These are phyloP conservation scores for Candida nemodendra DNA, from an alignment of 805 yeast species.

Conservation along the genomic window DNA sequence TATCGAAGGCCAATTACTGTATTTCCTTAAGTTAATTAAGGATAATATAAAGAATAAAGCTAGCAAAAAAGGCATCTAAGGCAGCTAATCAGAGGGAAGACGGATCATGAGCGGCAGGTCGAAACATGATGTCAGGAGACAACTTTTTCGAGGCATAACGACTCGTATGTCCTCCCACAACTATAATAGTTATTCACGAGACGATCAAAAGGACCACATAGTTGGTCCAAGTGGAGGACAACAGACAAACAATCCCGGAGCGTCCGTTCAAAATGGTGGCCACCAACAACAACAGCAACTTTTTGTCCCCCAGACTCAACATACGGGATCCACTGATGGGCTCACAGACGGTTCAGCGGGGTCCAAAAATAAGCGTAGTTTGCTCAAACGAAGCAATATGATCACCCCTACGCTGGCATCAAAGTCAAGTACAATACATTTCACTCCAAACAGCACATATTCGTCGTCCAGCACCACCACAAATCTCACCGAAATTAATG, in stretches of 20 bases:
- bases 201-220: slow-evolving; percentile 18
- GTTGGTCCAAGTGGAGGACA: slow-evolving; percentile 2
- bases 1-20: too few relatives aligned
- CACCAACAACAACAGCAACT: slow-evolving; percentile 11
- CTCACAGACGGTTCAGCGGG: slow-evolving; percentile 1
- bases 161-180: slow-evolving; percentile 30
- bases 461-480: slow-evolving; percentile 21
- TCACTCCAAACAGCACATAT: slow-evolving; percentile 25
- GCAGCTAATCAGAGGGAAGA: not conserved
- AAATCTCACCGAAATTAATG: slow-evolving; percentile 18
- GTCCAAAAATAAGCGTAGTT: slow-evolving; percentile 9
- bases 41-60: too few relatives aligned
- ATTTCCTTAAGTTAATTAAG: too few relatives aligned
- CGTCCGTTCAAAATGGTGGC: slow-evolving; percentile 2
- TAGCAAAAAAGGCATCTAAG: too few relatives aligned
- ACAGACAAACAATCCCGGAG: slow-evolving; percentile 4
- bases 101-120: slow-evolving; percentile 29
- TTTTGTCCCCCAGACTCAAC: slow-evolving; percentile 6
- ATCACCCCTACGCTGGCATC: slow-evolving; percentile 25
- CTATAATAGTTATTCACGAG: slow-evolving; percentile 12
- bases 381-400: slow-evolving; percentile 19
- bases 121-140: slow-evolving; percentile 32
- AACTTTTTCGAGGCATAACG: slow-evolving; percentile 35
- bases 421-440: slow-evolving; percentile 15
- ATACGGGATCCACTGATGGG: slow-evolving; percentile 4